These are phyloP conservation scores for Corchorus capsularis DNA, from an alignment of 345 rosid species.

Conservation along the genomic window DNA sequence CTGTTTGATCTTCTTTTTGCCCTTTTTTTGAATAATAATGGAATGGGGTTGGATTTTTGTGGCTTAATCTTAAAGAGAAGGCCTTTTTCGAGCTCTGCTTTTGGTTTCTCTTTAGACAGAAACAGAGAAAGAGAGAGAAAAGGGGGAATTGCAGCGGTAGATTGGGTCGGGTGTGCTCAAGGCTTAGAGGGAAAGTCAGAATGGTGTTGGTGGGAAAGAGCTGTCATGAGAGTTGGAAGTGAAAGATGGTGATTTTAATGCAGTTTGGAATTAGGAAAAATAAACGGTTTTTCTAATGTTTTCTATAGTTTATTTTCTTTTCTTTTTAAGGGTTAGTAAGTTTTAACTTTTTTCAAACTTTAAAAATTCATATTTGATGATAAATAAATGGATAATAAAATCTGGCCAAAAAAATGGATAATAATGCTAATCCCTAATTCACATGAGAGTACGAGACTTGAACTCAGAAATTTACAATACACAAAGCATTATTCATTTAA, in stretches of 20 bases:
- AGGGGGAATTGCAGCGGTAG: background rate
- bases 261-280: background rate
- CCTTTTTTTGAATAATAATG: background rate
- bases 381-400: too few species aligned
- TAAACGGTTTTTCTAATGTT: background rate
- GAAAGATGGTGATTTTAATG: conserved; percentile 38
- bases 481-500: too few species aligned
- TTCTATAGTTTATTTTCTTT: too few species aligned
- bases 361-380: background rate
- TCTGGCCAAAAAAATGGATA: too few species aligned
- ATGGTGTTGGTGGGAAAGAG: conserved; percentile 44
- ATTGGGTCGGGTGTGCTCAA: background rate
- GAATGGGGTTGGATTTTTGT: background rate
- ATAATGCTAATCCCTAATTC: background rate
- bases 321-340: too few species aligned
- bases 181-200: conserved; percentile 28
- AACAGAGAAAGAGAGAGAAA: background rate
- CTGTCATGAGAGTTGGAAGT: conserved; percentile 55
- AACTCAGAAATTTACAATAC: too few species aligned
- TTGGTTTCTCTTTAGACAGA: conserved; percentile 11
- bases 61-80: conserved; percentile 12
- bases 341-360: background rate
- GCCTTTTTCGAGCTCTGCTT: background rate
- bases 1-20: background rate
- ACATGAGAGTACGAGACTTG: background rate